phyloP scores from a whole-genome alignment of 495 filamentous ascomycete species.

The Emericellopsis terricola region DNA sequence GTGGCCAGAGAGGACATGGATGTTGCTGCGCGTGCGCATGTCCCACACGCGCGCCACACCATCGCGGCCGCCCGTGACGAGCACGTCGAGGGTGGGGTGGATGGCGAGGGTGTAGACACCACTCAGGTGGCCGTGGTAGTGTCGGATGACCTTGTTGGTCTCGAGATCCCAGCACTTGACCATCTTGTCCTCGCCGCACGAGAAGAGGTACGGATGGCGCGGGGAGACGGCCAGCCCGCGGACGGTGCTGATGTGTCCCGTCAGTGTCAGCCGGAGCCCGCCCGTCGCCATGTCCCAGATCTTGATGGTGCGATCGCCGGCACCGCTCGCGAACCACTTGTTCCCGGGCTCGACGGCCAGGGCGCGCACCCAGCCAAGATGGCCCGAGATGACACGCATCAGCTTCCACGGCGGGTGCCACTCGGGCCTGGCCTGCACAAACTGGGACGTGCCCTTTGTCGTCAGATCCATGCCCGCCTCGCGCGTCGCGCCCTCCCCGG shows the following conservation, averaged over 20 bases:
- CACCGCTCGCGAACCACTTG: conserved; percentile 93
- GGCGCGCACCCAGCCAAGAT: conserved; percentile 86
- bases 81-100: conserved; percentile 84
- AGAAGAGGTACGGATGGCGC: conserved; percentile 92
- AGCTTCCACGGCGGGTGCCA: conserved; percentile 99
- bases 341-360: conserved; percentile 91
- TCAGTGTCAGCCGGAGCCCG: conserved; percentile 65
- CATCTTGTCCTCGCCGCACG: conserved; percentile 98
- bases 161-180: conserved; percentile 99
- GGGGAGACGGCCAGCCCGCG: conserved; percentile 86
- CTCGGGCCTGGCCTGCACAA: conserved; percentile 61
- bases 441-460: conserved; percentile 44
- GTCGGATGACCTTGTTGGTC: conserved; percentile 94
- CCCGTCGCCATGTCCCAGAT: conserved; percentile 95
- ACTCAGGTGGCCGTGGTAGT: conserved; percentile 94
- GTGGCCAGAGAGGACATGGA: conserved; percentile 86
- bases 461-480: conserved; percentile 10
- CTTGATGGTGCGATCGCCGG: conserved; percentile 94
- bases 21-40: conserved; percentile 88
- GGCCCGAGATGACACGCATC: conserved; percentile 91
- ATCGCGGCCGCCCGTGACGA: conserved; percentile 90
- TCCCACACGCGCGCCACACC: conserved; percentile 95
- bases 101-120: conserved; percentile 86
- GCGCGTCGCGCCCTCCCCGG: conserved; percentile 8
- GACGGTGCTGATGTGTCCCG: conserved; percentile 94